Evolutionary conservation across 1,284 basidiomycete genomes (phyloP), one percentile per base, ranked within the genome.

Genomic region (Tetrapyrgos nigripes): DNA sequence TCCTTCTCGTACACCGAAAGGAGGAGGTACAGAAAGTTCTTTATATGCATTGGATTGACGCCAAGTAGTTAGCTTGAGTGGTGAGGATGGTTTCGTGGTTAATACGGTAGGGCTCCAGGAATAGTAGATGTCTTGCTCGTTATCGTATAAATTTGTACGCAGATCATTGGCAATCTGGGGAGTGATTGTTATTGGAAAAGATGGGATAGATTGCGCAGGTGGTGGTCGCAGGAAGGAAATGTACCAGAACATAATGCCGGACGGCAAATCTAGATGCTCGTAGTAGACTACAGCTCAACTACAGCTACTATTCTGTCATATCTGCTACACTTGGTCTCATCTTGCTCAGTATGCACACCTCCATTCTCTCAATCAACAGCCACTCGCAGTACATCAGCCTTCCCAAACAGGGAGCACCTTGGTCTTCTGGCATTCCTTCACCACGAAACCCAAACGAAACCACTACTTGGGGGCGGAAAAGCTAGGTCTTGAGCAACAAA

Each of bases 211-310:
- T 52, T 82, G 79, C 9, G 73, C 65, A 10, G 88, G 88, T 11
- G 91, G 92, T 17, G 91, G 89, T 55, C 90, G 84, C 17, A 93
- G 81, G 67, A 93, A 92, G 24, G 89, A 91, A 23, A 93, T 65
- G 72, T 92, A 93, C 73, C 80, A 89, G 73, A 90, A 92, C 91
- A 93, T 91, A n/a, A n/a, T n/a, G n/a, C n/a, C n/a, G 45, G n/a
- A n/a, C n/a, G n/a, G n/a, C n/a, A n/a, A n/a, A n/a, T n/a, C n/a
- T n/a, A n/a, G n/a, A n/a, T n/a, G n/a, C n/a, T n/a, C n/a, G n/a
- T n/a, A n/a, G n/a, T n/a, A n/a, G n/a, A n/a, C n/a, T n/a, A n/a
- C n/a, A n/a, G n/a, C n/a, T n/a, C n/a, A n/a, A n/a, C n/a, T n/a
- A n/a, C n/a, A n/a, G n/a, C n/a, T n/a, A n/a, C n/a, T n/a, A n/a